These are phyloP conservation scores for Pyrenochaeta sp. DNA, from an alignment of 2,329 filamentous ascomycete species.

Conservation along the genomic window DNA sequence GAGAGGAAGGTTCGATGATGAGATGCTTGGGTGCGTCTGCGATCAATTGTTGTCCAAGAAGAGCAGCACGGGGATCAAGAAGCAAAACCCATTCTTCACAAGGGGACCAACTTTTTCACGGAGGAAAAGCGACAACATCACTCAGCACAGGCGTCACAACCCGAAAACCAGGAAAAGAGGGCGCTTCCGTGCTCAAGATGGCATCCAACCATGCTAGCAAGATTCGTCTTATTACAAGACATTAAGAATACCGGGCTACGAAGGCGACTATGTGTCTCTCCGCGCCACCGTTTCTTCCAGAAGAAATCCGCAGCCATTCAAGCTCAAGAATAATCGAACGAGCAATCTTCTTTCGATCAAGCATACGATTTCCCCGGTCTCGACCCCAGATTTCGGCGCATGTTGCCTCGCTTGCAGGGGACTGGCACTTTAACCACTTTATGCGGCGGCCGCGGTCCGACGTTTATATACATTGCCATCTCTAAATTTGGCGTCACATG, in stretches of 20 bases:
- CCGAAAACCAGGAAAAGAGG: too few relatives aligned
- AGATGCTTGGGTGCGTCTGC: too few relatives aligned
- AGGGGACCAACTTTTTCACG: too few relatives aligned
- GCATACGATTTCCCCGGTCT: conserved; percentile 11
- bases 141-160: too few relatives aligned
- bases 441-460: conserved; percentile 40
- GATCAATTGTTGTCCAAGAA: too few relatives aligned
- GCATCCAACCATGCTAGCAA: too few relatives aligned
- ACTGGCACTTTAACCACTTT: conserved; percentile 26
- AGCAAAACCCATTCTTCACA: too few relatives aligned
- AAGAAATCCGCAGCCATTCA: conserved; percentile 1
- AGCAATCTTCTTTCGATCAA: conserved; percentile 17
- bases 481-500: conserved; percentile 29
- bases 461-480: conserved; percentile 25
- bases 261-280: conserved; percentile 4
- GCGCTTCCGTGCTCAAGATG: too few relatives aligned
- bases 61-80: too few relatives aligned
- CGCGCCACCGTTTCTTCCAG: conserved; percentile 1
- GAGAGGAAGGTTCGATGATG: too few relatives aligned
- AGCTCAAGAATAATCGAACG: conserved; percentile 2
- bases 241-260: conserved; percentile 4
- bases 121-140: too few relatives aligned
- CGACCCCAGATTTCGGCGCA: conserved; percentile 8
- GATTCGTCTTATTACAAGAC: too few relatives aligned
- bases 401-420: conserved; percentile 9